These are phyloP conservation scores for Venturia aucupariae DNA, from an alignment of 2,329 filamentous ascomycete species.

Conservation along the genomic window DNA sequence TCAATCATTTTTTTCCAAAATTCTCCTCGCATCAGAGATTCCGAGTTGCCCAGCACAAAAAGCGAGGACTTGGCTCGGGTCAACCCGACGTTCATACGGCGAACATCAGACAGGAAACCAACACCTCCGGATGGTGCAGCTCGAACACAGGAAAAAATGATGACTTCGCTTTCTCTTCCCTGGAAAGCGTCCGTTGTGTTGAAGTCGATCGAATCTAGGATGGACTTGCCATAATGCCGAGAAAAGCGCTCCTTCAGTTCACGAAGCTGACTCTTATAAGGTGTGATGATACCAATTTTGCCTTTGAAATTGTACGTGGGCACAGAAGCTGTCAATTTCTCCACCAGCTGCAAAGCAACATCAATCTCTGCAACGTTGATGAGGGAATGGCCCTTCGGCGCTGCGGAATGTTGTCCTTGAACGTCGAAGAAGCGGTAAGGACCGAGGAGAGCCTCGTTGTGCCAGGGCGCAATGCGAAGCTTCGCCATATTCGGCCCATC, in stretches of 20 bases:
- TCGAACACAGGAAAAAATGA: slow-evolving; percentile 97
- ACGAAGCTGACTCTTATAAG: slow-evolving; percentile 86
- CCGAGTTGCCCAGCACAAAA: slow-evolving; percentile 91
- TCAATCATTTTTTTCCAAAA: slow-evolving; percentile 85
- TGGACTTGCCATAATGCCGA: slow-evolving; percentile 60
- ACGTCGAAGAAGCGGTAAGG: slow-evolving; percentile 98
- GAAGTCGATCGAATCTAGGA: slow-evolving; percentile 80
- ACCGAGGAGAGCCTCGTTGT: slow-evolving; percentile 67
- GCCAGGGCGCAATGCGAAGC: slow-evolving; percentile 75
- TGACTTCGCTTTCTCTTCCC: slow-evolving; percentile 91
- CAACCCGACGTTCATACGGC: slow-evolving; percentile 97
- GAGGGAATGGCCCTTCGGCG: slow-evolving; percentile 77
- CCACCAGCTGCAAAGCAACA: slow-evolving; percentile 76
- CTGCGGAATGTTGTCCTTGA: slow-evolving; percentile 72
- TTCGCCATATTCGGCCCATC: slow-evolving; percentile 77
- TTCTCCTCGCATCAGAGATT: slow-evolving; percentile 74
- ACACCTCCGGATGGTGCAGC: slow-evolving; percentile 89
- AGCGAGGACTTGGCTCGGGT: slow-evolving; percentile 94
- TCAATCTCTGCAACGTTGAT: slow-evolving; percentile 82
- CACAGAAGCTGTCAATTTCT: slow-evolving; percentile 65
- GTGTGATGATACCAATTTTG: slow-evolving; percentile 95
- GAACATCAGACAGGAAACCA: slow-evolving; percentile 95
- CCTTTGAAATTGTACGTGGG: slow-evolving; percentile 58
- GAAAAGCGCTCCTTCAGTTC: slow-evolving; percentile 70
- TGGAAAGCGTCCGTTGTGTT: slow-evolving; percentile 99